Evolutionary conservation across 331 rosid genomes (phyloP), one percentile per base, ranked within the genome.

Genomic region (Phaseolus coccineus): DNA sequence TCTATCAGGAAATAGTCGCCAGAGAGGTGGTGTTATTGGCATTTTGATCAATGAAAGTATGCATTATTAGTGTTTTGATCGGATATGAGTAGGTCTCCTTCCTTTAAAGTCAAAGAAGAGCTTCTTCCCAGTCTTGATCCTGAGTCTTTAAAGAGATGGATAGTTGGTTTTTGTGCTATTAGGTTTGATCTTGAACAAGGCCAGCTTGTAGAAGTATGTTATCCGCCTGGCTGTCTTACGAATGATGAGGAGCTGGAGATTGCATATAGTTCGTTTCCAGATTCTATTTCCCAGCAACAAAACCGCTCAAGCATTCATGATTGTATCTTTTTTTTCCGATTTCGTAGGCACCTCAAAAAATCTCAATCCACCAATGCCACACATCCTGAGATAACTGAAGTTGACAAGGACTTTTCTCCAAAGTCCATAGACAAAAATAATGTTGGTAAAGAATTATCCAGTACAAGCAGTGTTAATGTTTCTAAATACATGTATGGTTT

Each of bases 181-280:
- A 88, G 98, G 77, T 93, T 93, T 82, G 98, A 93, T 89, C 98
- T 93, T 44, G 92, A 93, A 56, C 98, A 90, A 69, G 97, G 98
- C 62, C 98, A 93, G 85, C 88, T 93, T 10, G 86, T 91, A 44
- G 98, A 93, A 88, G 93, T 90, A 90, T 91, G 96, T 83, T 91
- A 91, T 59, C 98, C 98, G 27, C 88, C 97, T 14, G 93, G 83
- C 69, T 83, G 87, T 69, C 92, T 93, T 31, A 87, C 93, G 0
- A 90, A 86, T 52, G 93, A 88, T 46, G 97, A 93, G 84, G 98
- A 93, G 85, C 95, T 91, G 71, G 93, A 90, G 81, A 80, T 91
- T 27, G 93, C 97, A 25, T 91, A 90, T 73, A 93, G 88, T 79
- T 93, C 97, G 0, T 91, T 93, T 75, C 97, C 98, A 0, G 96